phyloP scores from a whole-genome alignment of 106 monocot genomes.

The Dendrobium catenatum region DNA sequence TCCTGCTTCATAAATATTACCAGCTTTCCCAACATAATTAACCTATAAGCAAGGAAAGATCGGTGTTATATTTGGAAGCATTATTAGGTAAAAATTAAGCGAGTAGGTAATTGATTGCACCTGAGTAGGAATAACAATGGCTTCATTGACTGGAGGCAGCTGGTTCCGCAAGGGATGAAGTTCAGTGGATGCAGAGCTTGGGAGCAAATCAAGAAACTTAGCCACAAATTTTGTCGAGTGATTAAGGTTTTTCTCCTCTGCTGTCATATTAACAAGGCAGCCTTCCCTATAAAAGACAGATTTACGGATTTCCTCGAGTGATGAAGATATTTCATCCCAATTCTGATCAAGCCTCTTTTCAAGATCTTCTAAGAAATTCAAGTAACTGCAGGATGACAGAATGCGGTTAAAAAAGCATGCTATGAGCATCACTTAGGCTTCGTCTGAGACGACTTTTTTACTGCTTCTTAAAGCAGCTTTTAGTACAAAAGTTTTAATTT shows the following conservation, averaged over 20 bases:
- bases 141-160: slow-evolving; percentile 74
- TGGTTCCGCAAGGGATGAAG: slow-evolving; percentile 35
- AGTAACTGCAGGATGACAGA: slow-evolving; percentile 45
- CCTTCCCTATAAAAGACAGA: slow-evolving; percentile 60
- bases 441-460: no score
- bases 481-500: no score
- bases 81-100: not conserved
- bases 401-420: not conserved
- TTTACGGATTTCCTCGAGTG: slow-evolving; percentile 81
- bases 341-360: slow-evolving; percentile 84
- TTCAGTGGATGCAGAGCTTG: slow-evolving; percentile 30
- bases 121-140: slow-evolving; percentile 93
- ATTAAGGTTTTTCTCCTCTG: slow-evolving; percentile 66
- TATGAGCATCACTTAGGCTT: not conserved
- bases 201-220: slow-evolving; percentile 83
- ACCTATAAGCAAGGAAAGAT: slow-evolving; percentile 40
- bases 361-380: slow-evolving; percentile 81
- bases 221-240: slow-evolving; percentile 49
- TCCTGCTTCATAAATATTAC: slow-evolving; percentile 77
- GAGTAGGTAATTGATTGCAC: slow-evolving; percentile 22
- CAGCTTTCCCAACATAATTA: slow-evolving; percentile 98
- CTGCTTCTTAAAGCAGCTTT: no score
- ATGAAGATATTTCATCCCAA: slow-evolving; percentile 80
- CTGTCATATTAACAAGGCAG: slow-evolving; percentile 88
- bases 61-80: not conserved